Evolutionary conservation across 192 early-diverging fungal species (phyloP), one percentile per base, ranked within the genome.

Genomic region (Geranomyces variabilis): DNA sequence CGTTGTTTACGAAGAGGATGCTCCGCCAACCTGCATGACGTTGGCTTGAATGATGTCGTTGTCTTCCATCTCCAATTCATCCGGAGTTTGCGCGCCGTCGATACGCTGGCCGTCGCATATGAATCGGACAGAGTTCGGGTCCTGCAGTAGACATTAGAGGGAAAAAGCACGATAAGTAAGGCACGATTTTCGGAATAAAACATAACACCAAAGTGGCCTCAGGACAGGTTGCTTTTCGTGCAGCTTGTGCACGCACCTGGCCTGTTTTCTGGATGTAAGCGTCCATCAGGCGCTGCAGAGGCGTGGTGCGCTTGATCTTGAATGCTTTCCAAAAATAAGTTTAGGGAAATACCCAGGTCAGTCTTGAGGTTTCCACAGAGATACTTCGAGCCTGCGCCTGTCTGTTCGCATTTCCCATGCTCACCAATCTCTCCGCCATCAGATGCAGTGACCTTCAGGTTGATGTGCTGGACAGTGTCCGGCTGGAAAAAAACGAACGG

Each of bases 291-390:
- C 96, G 96, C 60, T 90, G 88, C 26, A 98, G 86, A 66, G 90
- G 93, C 30, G 96, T 97, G 12, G 88, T 83, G 36, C 91, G 87
- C 81, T 97, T 98, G 80, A 98, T 98, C 83, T 96, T 98, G 84
- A 98, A 98, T 88, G 94, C 93, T 93, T 29, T 24, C 62, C 29
- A 17, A 63, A 46, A 53, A 53, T 6, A 53, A 9, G 3, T 3
- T 3, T 41, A 12, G 9, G 43, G n/a, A 21, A 26, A 22, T 41
- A 29, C 29, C 26, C 8, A 24, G 31, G 67, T 19, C 17, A 47
- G 49, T 0, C 5, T n/a, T 57, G 24, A 21, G 10, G 33, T 63
- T 33, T 28, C 8, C n/a, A n/a, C n/a, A n/a, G n/a, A n/a, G n/a
- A n/a, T n/a, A 30, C 22, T 31, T 46, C 33, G 21, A 53, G 14